Evolutionary conservation across 1,284 basidiomycete species (phyloP).

Genomic region (Heliocybe sulcata): DNA sequence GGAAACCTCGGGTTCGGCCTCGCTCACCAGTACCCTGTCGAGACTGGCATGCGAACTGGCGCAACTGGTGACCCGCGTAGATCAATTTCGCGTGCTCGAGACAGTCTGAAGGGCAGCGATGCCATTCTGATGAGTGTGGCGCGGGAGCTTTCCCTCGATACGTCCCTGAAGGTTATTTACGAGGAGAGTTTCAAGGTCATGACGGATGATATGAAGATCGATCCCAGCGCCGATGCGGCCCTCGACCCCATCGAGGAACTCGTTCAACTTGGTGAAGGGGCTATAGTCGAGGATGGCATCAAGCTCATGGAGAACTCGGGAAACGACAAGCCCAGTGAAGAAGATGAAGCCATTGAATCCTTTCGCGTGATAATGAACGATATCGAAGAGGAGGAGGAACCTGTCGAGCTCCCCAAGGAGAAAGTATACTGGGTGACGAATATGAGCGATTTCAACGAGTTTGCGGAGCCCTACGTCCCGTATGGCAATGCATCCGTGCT

Average conservation of each 20-base stretch:
- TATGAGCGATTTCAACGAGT: neutral
- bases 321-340: too few species aligned
- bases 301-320: too few species aligned
- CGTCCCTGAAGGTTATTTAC: slow-evolving; percentile 9
- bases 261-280: too few species aligned
- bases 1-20: slow-evolving; percentile 27
- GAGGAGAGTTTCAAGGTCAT: slow-evolving; percentile 3
- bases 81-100: neutral
- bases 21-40: slow-evolving; percentile 20
- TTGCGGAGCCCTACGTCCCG: neutral
- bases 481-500: neutral
- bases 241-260: too few species aligned
- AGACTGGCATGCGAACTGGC: neutral
- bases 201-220: too few species aligned
- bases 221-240: too few species aligned
- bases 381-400: neutral
- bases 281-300: neutral
- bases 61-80: neutral
- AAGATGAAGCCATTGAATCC: too few species aligned
- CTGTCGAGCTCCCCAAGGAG: neutral
- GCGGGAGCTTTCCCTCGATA: slow-evolving; percentile 7
- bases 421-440: neutral
- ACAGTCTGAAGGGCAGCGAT: slow-evolving; percentile 14
- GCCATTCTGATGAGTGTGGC: slow-evolving; percentile 11
- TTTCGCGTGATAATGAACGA: too few species aligned